phyloP scores from a whole-genome alignment of 345 rosid species.

The Toxicodendron radicans region DNA sequence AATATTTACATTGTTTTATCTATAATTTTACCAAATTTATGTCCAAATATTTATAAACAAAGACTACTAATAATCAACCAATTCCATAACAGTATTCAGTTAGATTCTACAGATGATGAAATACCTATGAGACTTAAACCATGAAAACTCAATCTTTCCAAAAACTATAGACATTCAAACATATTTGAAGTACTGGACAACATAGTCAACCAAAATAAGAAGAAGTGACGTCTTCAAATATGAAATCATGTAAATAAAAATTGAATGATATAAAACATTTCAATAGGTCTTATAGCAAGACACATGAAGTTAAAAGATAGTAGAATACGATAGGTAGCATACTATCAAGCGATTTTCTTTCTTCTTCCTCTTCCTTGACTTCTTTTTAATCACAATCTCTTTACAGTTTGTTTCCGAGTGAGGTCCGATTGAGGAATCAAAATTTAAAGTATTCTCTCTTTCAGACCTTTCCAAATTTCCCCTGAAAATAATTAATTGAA shows the following conservation, averaged over 20 bases:
- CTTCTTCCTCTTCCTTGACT: constrained; percentile 29
- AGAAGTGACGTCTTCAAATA: neutral
- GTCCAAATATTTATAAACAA: neutral
- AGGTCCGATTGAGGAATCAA: constrained; percentile 13
- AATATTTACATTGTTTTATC: neutral
- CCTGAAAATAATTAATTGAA: constrained; percentile 11
- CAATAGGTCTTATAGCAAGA: neutral
- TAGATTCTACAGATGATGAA: neutral
- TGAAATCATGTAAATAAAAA: constrained; percentile 1
- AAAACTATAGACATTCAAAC: neutral
- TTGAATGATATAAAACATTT: neutral
- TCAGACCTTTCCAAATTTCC: constrained; percentile 19
- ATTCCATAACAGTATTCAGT: neutral
- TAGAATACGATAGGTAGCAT: constrained; percentile 11
- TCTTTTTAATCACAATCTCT: constrained; percentile 10
- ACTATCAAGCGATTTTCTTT: constrained; percentile 26
- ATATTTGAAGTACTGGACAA: neutral
- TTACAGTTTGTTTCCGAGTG: constrained; percentile 9
- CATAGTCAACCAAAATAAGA: neutral
- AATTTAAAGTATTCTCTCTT: constrained; percentile 25
- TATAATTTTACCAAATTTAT: neutral
- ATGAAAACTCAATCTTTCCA: neutral
- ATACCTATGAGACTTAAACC: neutral
- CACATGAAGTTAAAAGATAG: neutral
- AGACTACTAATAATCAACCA: neutral